phyloP scores from a whole-genome alignment of 2,329 filamentous ascomycete species.

The Talaromyces verruculosus region DNA sequence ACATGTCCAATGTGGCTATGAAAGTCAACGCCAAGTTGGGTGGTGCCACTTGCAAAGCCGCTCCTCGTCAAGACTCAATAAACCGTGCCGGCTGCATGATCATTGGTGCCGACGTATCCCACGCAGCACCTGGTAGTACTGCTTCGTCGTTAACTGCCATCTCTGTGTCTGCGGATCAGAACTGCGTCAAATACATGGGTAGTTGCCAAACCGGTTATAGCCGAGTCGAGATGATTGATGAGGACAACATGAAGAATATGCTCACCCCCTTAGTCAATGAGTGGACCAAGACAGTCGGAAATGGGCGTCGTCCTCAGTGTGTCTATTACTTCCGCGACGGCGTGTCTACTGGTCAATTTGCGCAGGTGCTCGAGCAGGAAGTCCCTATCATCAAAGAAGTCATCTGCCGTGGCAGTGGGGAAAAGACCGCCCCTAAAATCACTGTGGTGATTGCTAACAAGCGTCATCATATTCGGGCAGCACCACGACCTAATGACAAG shows the following conservation, averaged over 20 bases:
- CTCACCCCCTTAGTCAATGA: conserved; percentile 62
- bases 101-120: conserved; percentile 88
- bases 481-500: conserved; percentile 62
- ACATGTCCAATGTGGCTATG: conserved; percentile 91
- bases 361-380: conserved; percentile 76
- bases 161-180: conserved; percentile 73
- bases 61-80: conserved; percentile 44
- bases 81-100: conserved; percentile 64
- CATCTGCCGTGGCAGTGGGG: conserved; percentile 46
- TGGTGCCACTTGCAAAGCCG: conserved; percentile 65
- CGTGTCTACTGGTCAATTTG: conserved; percentile 82
- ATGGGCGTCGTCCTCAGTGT: conserved; percentile 62
- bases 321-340: conserved; percentile 94
- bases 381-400: conserved; percentile 66
- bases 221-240: conserved; percentile 74
- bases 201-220: conserved; percentile 79
- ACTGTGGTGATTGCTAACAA: conserved; percentile 89
- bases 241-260: conserved; percentile 64
- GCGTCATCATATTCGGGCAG: conserved; percentile 91
- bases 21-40: conserved; percentile 97
- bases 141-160: conserved; percentile 81
- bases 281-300: conserved; percentile 62
- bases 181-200: conserved; percentile 74
- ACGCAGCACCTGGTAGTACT: conserved; percentile 67
- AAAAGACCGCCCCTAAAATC: conserved; percentile 61